A percentile compares a stretch with the other conserved stretches of the same genome.
Evolutionary conservation across 106 monocot species (phyloP).

Genomic region (Narthecium ossifragum): DNA sequence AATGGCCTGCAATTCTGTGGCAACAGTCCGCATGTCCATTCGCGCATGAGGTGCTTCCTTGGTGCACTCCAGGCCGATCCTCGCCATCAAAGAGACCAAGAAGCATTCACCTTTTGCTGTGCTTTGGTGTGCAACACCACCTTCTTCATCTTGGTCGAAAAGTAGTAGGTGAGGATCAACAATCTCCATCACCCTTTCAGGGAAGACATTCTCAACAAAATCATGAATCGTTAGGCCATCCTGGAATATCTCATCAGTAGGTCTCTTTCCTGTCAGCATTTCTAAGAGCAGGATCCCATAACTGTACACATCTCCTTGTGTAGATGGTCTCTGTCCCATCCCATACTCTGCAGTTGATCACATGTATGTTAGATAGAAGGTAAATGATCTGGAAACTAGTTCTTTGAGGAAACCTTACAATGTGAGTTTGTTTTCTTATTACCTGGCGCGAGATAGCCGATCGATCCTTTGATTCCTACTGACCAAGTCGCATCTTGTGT

Average conservation of each 20-base stretch:
- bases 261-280: slow-evolving; percentile 25
- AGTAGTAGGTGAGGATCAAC: neutral
- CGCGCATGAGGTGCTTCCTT: neutral
- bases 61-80: neutral
- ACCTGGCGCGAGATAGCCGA: too few species aligned
- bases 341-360: slow-evolving; percentile 32
- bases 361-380: too few species aligned
- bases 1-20: slow-evolving; percentile 2
- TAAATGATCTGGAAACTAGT: too few species aligned
- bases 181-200: slow-evolving; percentile 1
- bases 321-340: slow-evolving; percentile 10
- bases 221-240: slow-evolving; percentile 8
- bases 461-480: too few species aligned
- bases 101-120: neutral
- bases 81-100: neutral
- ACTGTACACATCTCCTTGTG: slow-evolving; percentile 28
- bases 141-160: neutral
- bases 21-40: slow-evolving; percentile 10
- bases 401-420: too few species aligned
- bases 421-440: too few species aligned
- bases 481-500: too few species aligned
- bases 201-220: slow-evolving; percentile 18
- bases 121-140: neutral
- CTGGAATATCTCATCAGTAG: slow-evolving; percentile 20
- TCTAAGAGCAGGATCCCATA: slow-evolving; percentile 31